Percentiles rank a stretch among this genome's conserved stretches.
These are phyloP conservation scores for Tetrapyrgos nigripes DNA, from an alignment of 1,284 basidiomycete species.

Conservation along the genomic window DNA sequence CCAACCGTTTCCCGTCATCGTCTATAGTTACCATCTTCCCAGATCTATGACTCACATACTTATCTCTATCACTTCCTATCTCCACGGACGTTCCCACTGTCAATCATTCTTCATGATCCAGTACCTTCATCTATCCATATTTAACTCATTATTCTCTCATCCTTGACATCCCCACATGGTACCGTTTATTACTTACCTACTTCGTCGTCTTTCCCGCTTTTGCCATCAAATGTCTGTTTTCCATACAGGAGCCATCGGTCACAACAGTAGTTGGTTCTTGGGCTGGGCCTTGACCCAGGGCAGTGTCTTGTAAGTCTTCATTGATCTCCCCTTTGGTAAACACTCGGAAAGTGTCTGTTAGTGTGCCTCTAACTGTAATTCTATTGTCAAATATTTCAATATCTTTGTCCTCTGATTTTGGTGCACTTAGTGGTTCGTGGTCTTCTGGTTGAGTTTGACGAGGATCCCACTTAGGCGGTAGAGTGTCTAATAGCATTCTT, in stretches of 20 bases:
- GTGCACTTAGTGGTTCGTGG: neutral
- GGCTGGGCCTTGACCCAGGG: neutral
- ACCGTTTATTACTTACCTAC: too few species aligned
- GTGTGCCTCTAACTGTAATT: slow-evolving; percentile 6
- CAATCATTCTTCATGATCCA: too few species aligned
- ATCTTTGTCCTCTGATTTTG: too few species aligned
- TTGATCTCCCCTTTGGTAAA: slow-evolving; percentile 18
- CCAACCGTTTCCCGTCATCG: too few species aligned
- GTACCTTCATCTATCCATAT: too few species aligned
- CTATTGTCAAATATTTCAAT: slow-evolving; percentile 12
- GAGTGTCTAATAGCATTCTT: slow-evolving; percentile 5
- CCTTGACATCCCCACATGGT: too few species aligned
- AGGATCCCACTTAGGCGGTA: slow-evolving; percentile 19
- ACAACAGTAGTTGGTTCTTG: slow-evolving; percentile 7
- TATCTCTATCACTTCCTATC: too few species aligned
- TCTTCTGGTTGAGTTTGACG: slow-evolving; percentile 1
- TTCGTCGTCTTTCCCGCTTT: too few species aligned
- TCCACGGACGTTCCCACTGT: too few species aligned
- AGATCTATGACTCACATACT: too few species aligned
- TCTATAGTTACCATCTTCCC: too few species aligned
- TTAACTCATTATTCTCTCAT: too few species aligned
- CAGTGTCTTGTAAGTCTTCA: neutral
- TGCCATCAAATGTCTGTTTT: slow-evolving; percentile 19
- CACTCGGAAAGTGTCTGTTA: slow-evolving; percentile 20
- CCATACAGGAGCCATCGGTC: slow-evolving; percentile 29